Conservation (phyloP, 441 rosid species). For the Isatis lusitanica region DNA sequence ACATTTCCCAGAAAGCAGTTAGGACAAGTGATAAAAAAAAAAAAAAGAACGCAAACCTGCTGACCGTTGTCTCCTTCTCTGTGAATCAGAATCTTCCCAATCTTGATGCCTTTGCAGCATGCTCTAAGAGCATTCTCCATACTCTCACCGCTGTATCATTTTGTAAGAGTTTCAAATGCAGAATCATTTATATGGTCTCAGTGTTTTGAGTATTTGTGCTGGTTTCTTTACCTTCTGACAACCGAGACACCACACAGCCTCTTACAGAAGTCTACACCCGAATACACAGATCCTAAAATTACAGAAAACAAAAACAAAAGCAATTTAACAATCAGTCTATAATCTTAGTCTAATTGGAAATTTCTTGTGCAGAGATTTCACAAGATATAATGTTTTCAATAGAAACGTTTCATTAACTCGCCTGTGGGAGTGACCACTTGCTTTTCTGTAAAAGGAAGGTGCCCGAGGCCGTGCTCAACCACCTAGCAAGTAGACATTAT, state of each 20-base stretch:
- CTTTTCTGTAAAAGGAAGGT: constrained; percentile 91
- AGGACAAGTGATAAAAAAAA: not conserved
- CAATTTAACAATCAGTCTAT: not conserved
- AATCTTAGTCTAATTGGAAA: not conserved
- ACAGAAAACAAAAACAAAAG: not conserved
- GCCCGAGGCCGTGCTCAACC: constrained; percentile 94
- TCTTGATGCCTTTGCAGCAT: constrained; percentile 95
- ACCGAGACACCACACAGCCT: constrained; percentile 91
- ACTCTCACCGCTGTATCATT: constrained; percentile 76
- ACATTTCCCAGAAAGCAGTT: constrained; percentile 14
- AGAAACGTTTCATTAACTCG: constrained; percentile 12
- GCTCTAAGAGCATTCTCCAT: constrained; percentile 97
- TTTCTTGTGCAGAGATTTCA: not conserved
- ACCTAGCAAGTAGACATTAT: constrained; percentile 49
- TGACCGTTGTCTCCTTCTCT: constrained; percentile 99
- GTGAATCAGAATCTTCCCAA: constrained; percentile 88
- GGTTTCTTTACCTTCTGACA: constrained; percentile 66
- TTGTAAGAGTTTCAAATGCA: not conserved
- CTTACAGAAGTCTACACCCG: constrained; percentile 95
- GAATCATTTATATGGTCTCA: not conserved
- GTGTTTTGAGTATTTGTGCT: not conserved
- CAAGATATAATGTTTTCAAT: not conserved
- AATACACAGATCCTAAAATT: constrained; percentile 76
- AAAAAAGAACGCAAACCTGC: constrained; percentile 64
- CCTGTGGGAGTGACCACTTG: constrained; percentile 95